Percentiles rank a stretch among this genome's conserved stretches.
Conservation (phyloP, 2,329 filamentous ascomycete species). For the Ophiostoma novo-ulmi region DNA sequence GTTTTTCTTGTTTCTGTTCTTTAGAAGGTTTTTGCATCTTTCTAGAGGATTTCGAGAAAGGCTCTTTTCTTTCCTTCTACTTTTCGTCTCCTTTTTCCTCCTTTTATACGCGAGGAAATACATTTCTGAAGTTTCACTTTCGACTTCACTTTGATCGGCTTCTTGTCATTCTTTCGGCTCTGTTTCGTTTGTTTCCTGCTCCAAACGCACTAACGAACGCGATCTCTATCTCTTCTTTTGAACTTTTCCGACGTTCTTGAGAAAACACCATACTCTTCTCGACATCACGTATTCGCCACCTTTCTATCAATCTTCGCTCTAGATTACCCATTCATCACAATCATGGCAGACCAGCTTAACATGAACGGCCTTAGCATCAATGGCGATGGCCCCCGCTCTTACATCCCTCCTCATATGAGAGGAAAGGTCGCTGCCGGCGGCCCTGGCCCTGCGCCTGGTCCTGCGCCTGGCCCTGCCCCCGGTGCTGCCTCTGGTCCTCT, state of each 20-base stretch:
- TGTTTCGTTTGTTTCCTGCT: conserved; percentile 12
- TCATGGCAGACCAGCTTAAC: conserved; percentile 79
- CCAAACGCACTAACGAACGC: conserved; percentile 5
- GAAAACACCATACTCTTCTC: conserved; percentile 24
- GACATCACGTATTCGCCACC: background rate
- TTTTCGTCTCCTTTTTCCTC: conserved; percentile 21
- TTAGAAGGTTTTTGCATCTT: conserved; percentile 43
- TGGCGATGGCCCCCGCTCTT: conserved; percentile 53
- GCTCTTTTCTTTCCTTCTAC: conserved; percentile 29
- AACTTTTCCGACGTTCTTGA: conserved; percentile 3
- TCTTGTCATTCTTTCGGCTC: conserved; percentile 12
- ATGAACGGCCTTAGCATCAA: conserved; percentile 67
- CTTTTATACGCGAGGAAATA: conserved; percentile 8
- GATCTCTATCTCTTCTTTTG: background rate
- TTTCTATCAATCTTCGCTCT: background rate
- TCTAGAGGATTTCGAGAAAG: conserved; percentile 40
- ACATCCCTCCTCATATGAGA: conserved; percentile 83
- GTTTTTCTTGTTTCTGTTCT: conserved; percentile 40
- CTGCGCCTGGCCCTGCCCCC: conserved; percentile 23
- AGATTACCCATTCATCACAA: conserved; percentile 34
- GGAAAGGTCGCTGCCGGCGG: conserved; percentile 43
- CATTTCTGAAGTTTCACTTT: conserved; percentile 1
- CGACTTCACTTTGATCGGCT: background rate
- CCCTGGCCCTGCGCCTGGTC: conserved; percentile 26
- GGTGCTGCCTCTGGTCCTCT: conserved; percentile 28